These are phyloP conservation scores for Geotrichum australiense DNA, from an alignment of 1,139 yeast species.

Conservation along the genomic window DNA sequence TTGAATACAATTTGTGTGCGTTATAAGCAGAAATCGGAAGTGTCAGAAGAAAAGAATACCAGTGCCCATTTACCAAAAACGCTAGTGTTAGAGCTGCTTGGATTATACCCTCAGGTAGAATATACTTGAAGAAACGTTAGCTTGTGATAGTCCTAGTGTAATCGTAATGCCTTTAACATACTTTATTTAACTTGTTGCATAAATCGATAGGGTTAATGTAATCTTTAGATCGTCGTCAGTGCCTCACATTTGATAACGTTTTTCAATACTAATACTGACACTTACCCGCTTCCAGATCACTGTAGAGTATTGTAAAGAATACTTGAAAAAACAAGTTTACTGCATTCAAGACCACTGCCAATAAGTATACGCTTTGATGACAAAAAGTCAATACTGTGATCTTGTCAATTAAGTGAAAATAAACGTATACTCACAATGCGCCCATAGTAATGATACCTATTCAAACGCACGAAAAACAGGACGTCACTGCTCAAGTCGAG, in stretches of 20 bases:
- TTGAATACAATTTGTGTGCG: slow-evolving; percentile 49
- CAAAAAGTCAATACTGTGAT: no score
- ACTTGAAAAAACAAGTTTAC: slow-evolving; percentile 85
- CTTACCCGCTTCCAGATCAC: slow-evolving; percentile 53
- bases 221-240: slow-evolving; percentile 37
- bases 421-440: no score
- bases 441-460: no score
- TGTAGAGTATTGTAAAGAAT: slow-evolving; percentile 85
- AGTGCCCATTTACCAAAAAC: slow-evolving; percentile 82
- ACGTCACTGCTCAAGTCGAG: no score
- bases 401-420: no score
- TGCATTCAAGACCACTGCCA: slow-evolving; percentile 82
- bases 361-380: slow-evolving; percentile 32
- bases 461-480: no score
- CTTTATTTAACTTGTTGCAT: slow-evolving; percentile 82
- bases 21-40: slow-evolving; percentile 81
- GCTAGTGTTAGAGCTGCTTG: slow-evolving; percentile 68
- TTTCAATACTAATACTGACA: not conserved
- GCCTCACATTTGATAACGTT: no score
- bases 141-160: not conserved
- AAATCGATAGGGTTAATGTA: slow-evolving; percentile 95
- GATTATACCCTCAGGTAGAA: slow-evolving; percentile 83
- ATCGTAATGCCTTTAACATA: slow-evolving; percentile 21
- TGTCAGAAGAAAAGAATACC: slow-evolving; percentile 85
- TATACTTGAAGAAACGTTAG: slow-evolving; percentile 38